phyloP scores from a whole-genome alignment of 2,329 filamentous ascomycete species.

The Sclerotinia nivalis region DNA sequence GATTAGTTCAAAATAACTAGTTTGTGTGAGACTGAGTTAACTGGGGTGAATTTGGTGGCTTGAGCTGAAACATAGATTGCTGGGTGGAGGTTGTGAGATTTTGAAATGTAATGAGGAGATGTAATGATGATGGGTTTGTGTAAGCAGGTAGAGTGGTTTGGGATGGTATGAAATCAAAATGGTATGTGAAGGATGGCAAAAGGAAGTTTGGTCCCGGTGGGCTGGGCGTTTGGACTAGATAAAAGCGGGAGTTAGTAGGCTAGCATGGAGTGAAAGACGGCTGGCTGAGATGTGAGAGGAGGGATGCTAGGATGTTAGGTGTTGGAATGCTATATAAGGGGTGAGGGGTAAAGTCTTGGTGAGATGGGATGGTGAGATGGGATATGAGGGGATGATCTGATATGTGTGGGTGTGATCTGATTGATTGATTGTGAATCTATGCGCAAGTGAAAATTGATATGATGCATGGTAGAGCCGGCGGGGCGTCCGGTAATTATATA shows the following conservation, averaged over 20 bases:
- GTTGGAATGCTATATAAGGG: not conserved
- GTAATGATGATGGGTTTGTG: not conserved
- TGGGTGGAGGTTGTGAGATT: not conserved
- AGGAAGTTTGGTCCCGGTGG: not conserved
- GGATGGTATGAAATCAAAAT: no score
- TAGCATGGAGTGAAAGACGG: not conserved
- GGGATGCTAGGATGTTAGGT: not conserved
- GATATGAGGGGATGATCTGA: not conserved
- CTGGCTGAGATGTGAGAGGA: not conserved
- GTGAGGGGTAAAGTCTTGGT: not conserved
- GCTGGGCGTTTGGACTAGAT: not conserved
- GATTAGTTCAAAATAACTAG: not conserved
- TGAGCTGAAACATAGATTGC: conserved; percentile 8
- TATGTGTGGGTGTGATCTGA: not conserved
- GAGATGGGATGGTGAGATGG: not conserved
- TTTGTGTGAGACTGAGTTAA: not conserved
- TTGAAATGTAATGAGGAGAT: not conserved
- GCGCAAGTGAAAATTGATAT: not conserved
- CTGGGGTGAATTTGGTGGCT: not conserved
- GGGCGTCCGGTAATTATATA: not conserved
- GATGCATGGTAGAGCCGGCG: not conserved
- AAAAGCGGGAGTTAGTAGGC: no score
- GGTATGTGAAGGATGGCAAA: no score
- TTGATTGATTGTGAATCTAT: not conserved
- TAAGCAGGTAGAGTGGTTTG: not conserved